These are phyloP conservation scores for Yarrowia sp. DNA, from an alignment of 805 yeast genomes.

Conservation along the genomic window DNA sequence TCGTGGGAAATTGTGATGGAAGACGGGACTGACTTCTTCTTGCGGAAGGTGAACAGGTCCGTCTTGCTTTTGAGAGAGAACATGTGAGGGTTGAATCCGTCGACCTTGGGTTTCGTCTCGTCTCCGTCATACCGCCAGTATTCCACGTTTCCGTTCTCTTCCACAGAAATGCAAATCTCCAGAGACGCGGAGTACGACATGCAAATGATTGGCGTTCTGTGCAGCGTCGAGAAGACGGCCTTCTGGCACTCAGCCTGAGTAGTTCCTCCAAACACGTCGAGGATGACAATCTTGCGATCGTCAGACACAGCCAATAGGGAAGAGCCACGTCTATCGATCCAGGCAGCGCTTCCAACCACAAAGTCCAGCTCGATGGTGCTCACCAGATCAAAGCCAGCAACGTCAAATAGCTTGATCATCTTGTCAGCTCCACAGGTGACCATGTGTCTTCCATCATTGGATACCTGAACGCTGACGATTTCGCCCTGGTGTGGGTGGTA, in stretches of 20 bases:
- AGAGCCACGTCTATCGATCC: conserved; percentile 43
- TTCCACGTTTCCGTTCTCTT: conserved; percentile 50
- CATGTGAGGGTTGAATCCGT: conserved; percentile 44
- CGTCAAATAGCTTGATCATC: conserved; percentile 50
- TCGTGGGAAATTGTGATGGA: conserved; percentile 46
- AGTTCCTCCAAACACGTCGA: conserved; percentile 10
- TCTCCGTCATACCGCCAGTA: conserved; percentile 49
- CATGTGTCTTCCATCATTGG: conserved; percentile 45
- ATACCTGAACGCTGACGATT: not conserved
- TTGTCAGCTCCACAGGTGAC: conserved; percentile 45
- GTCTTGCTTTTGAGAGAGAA: conserved; percentile 54
- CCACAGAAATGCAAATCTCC: conserved; percentile 48
- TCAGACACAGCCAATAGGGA: conserved; percentile 44
- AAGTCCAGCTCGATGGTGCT: conserved; percentile 48
- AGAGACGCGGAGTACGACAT: conserved; percentile 45
- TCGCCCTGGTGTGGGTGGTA: conserved; percentile 44
- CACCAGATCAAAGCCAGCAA: conserved; percentile 51
- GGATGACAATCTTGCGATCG: not conserved
- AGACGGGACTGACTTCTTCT: conserved; percentile 47
- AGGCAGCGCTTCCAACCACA: conserved; percentile 46
- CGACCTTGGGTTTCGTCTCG: conserved; percentile 38
- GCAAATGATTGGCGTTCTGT: conserved; percentile 3
- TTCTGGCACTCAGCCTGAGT: not conserved
- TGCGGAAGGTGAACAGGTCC: conserved; percentile 52
- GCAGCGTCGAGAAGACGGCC: not conserved